Evolutionary conservation across 495 filamentous ascomycete species (phyloP), one percentile per base, ranked within the genome.

Genomic region (Trichoderma parareesei): DNA sequence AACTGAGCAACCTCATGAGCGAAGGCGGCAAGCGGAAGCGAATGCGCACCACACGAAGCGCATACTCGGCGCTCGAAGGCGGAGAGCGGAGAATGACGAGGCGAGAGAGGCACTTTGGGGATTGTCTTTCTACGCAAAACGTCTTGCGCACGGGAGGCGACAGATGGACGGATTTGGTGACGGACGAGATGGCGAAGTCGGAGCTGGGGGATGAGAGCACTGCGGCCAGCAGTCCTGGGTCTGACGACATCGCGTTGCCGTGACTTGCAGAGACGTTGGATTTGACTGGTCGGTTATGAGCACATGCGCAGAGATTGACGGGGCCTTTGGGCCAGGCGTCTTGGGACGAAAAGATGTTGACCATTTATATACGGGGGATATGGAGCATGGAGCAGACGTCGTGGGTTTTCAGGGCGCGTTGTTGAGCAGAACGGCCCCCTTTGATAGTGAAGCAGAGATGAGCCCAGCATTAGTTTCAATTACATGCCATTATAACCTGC

Each of bases 41-140:
- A 18, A 81, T 85, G 70, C 78, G 94, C 35, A 93, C 82, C 0
- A 97, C 94, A 0, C 77, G 92, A 49, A 84, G 91, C 27, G 90
- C 90, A 38, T 83, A 92, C 44, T 90, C 89, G 13, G 95, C 93
- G 0, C 79, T 93, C 0, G 92, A 96, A 69, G 93, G 92, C 18
- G 87, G 91, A 1, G 81, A 81, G 55, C 85, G 94, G 68, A 83
- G 85, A 44, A 85, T 79, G 2, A 90, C 85, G 18, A 82, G 91
- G 60, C 85, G 83, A 62, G 91, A 94, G 72, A 81, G 83, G 61
- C 97, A 92, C 85, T 93, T 97, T 72, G 79, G 83, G n/a, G 78
- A 78, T 33, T 79, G 85, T 5, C 72, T 89, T 11, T 88, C 93
- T 67, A 78, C 85, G 8, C 71, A 78, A 8, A 70, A 82, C 40